Evolutionary conservation across 495 filamentous ascomycete species (phyloP).

Genomic region (Coniosporium apollinis): DNA sequence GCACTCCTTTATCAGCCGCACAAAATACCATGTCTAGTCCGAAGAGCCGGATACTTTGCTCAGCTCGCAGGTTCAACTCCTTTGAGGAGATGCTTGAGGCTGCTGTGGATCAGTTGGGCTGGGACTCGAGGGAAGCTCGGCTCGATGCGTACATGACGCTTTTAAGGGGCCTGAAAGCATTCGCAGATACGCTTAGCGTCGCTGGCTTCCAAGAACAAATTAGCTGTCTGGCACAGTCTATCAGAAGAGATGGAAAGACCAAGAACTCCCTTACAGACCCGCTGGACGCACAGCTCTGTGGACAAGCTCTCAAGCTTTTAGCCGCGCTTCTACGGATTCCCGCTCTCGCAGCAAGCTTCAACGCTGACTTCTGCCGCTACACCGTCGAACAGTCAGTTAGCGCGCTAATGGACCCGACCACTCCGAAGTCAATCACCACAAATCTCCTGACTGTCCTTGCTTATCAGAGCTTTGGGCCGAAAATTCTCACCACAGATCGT

Average conservation of each 20-base stretch:
- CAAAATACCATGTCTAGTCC: conserved; percentile 10
- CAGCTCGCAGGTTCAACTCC: conserved; percentile 23
- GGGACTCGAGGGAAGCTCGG: conserved; percentile 45
- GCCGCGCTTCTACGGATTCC: conserved; percentile 53
- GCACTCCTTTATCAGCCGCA: conserved; percentile 29
- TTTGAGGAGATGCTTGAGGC: conserved; percentile 73
- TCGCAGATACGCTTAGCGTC: conserved; percentile 42
- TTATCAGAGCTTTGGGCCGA: conserved; percentile 57
- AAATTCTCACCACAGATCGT: conserved; percentile 53
- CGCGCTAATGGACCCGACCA: conserved; percentile 41
- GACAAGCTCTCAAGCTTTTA: conserved; percentile 59
- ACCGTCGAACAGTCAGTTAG: conserved; percentile 63
- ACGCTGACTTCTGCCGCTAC: conserved; percentile 62
- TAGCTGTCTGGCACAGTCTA: conserved; percentile 53
- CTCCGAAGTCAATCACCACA: conserved; percentile 59
- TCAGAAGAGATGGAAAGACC: conserved; percentile 56
- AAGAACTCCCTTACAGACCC: conserved; percentile 18
- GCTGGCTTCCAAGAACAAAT: conserved; percentile 63
- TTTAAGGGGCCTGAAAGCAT: conserved; percentile 55
- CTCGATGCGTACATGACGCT: conserved; percentile 79
- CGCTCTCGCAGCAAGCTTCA: conserved; percentile 42
- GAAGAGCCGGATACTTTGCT: conserved; percentile 14
- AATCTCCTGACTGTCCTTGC: conserved; percentile 63
- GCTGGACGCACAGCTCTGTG: conserved; percentile 45
- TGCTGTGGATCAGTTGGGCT: conserved; percentile 58